A percentile compares a stretch with the other conserved stretches of the same genome.
Conservation (phyloP, 495 filamentous ascomycete genomes). For the Ascobolus immersus region DNA sequence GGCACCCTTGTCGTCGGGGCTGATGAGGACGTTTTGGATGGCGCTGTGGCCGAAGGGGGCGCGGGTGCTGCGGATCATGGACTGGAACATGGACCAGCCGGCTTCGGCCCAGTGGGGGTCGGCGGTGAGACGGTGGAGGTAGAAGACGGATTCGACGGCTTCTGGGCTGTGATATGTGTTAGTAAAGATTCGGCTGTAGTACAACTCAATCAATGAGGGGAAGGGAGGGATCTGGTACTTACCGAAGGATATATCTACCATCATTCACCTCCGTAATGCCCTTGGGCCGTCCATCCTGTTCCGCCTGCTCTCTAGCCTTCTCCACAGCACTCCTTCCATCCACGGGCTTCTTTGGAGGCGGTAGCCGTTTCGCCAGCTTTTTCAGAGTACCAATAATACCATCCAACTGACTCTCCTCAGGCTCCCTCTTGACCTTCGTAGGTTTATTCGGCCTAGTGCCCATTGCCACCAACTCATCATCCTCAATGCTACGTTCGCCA, state of each 20-base stretch:
- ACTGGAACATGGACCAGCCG: conserved; percentile 35
- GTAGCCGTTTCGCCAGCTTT: too few species aligned
- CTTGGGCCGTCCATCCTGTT: too few species aligned
- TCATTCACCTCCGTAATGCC: conserved; percentile 37
- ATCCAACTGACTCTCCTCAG: too few species aligned
- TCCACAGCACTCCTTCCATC: too few species aligned
- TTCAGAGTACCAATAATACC: too few species aligned
- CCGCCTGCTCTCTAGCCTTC: too few species aligned
- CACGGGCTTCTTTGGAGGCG: too few species aligned
- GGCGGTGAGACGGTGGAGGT: conserved; percentile 30
- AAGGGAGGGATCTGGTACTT: conserved; percentile 8
- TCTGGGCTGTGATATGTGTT: conserved; percentile 36
- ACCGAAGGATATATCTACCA: conserved; percentile 54
- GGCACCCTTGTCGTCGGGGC: conserved; percentile 44
- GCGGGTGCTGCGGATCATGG: conserved; percentile 29
- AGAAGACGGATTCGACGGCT: conserved; percentile 37
- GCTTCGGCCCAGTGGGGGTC: conserved; percentile 27
- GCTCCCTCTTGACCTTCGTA: too few species aligned
- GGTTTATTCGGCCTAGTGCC: too few species aligned
- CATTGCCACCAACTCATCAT: too few species aligned
- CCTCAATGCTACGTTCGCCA: too few species aligned
- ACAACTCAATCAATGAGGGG: conserved; percentile 3
- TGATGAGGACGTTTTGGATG: conserved; percentile 57
- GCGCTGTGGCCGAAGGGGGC: conserved; percentile 47
- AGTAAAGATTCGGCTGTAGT: too few species aligned